Base-by-base conservation (phyloP, 306 rosid genomes). In the Malus sylvestris region DNA sequence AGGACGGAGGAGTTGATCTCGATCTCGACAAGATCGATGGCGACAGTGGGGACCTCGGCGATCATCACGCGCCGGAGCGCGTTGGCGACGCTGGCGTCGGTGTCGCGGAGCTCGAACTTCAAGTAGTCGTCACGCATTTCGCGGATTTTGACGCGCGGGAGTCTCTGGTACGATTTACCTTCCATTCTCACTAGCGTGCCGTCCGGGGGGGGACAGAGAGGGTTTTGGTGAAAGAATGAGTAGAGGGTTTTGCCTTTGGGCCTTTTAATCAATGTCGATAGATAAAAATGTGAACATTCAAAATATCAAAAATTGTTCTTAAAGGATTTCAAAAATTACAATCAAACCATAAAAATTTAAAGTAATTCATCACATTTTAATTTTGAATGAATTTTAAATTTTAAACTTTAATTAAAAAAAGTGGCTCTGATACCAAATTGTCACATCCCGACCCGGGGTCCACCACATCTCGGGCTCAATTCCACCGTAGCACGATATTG, bases 51-150 rank as follows among this genome's bases (percentile, higher is more conserved):
- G 1, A 92, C 97, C 83, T 92, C 99, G 8, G 99, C 87, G 19
- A 95, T 92, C 98, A 95, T 95, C 73, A 95, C 93, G 79, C 98
- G 98, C 29, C 98, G 91, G 10, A 95, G 96, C 35, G 97, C 97
- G 82, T 95, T 95, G 30, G 99, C 99, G 14, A 95, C 82, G 76
- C 97, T 90, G 0, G 85, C 96, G 69, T 95, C 97, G 2, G 98
- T 95, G 73, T 95, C 99, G 2, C 89, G 90, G 1, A 95, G 96
- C 89, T 95, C 99, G 85, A 95, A 92, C 73, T 85, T 92, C 40
- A 76, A 46, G 70, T 82, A 86, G 74, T 95, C 97, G 59, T 95
- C 96, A 70, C 84, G 87, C 68, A 95, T 84, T 22, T 95, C 99
- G 3, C 97, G 88, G 77, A 95, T 89, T 79, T 90, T 95, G 27